These are phyloP conservation scores for Sporisorium exsertum DNA, from an alignment of 1,284 basidiomycete genomes.

Conservation along the genomic window DNA sequence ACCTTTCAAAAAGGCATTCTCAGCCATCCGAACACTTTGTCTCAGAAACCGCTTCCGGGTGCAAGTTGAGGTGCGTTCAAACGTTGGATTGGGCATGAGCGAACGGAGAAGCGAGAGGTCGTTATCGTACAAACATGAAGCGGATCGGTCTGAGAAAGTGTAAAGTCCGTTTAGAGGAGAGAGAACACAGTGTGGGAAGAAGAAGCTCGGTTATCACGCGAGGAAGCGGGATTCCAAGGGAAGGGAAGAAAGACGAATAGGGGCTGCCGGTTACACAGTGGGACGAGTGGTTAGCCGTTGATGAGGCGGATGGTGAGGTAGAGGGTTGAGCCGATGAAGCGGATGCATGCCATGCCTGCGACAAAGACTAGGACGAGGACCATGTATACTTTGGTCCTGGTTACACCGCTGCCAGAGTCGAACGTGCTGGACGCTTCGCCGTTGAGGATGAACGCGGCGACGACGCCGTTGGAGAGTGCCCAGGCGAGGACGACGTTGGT, in stretches of 20 bases:
- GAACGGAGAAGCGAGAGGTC: not conserved
- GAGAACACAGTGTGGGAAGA: not conserved
- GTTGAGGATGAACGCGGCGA: slow-evolving; percentile 64
- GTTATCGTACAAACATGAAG: not conserved
- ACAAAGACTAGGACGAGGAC: slow-evolving; percentile 66
- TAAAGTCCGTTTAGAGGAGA: not conserved
- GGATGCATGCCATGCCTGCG: slow-evolving; percentile 60
- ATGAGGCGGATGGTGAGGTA: slow-evolving; percentile 61
- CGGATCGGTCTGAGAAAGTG: not conserved
- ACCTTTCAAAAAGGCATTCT: too few relatives aligned
- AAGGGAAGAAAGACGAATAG: not conserved
- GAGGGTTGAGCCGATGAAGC: slow-evolving; percentile 60
- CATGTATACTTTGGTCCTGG: slow-evolving; percentile 63
- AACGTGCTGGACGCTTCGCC: slow-evolving; percentile 54
- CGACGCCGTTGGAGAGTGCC: slow-evolving; percentile 79
- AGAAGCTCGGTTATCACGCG: not conserved
- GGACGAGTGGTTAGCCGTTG: slow-evolving; percentile 33
- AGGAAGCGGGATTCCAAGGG: not conserved
- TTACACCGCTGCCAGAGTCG: slow-evolving; percentile 42
- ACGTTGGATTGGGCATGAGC: not conserved
- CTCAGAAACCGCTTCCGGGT: too few relatives aligned
- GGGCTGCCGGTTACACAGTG: too few relatives aligned
- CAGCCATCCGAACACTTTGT: too few relatives aligned
- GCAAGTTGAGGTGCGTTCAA: not conserved
- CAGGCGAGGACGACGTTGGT: slow-evolving; percentile 90